These are phyloP conservation scores for Neofusicoccum parvum DNA, from an alignment of 2,329 filamentous ascomycete species.

Conservation along the genomic window DNA sequence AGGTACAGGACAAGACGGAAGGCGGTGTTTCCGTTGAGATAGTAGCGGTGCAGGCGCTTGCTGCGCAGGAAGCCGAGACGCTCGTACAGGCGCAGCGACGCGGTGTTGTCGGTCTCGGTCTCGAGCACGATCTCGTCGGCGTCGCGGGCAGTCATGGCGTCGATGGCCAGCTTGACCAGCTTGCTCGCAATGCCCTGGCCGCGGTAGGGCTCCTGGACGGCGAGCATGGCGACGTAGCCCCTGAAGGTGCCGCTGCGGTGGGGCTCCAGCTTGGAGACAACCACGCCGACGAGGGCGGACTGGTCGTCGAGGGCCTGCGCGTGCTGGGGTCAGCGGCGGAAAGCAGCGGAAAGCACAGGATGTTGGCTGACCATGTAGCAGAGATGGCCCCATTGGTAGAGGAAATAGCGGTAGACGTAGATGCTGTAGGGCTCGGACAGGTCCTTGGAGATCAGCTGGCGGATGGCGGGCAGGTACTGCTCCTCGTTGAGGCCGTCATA, in stretches of 20 bases:
- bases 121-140: slow-evolving; percentile 96
- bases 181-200: slow-evolving; percentile 83
- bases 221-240: slow-evolving; percentile 98
- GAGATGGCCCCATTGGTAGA: slow-evolving; percentile 97
- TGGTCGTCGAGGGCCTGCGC: slow-evolving; percentile 36
- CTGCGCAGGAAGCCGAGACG: slow-evolving; percentile 87
- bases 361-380: slow-evolving; percentile 75
- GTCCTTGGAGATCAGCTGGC: slow-evolving; percentile 91
- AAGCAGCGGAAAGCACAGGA: background rate
- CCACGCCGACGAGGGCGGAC: slow-evolving; percentile 76
- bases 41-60: slow-evolving; percentile 92
- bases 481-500: slow-evolving; percentile 63
- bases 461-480: slow-evolving; percentile 78
- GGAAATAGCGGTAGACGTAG: slow-evolving; percentile 97
- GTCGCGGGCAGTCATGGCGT: slow-evolving; percentile 79
- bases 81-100: slow-evolving; percentile 91
- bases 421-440: slow-evolving; percentile 98
- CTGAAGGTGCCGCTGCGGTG: slow-evolving; percentile 84
- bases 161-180: slow-evolving; percentile 86
- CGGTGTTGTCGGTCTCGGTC: slow-evolving; percentile 89
- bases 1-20: slow-evolving; percentile 85
- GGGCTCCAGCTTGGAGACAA: slow-evolving; percentile 91
- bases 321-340: slow-evolving; percentile 7
- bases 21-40: slow-evolving; percentile 93
- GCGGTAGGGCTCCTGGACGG: slow-evolving; percentile 78